Conservation (phyloP, 2,329 filamentous ascomycete genomes). For the Hirsutella minnesotensis region DNA sequence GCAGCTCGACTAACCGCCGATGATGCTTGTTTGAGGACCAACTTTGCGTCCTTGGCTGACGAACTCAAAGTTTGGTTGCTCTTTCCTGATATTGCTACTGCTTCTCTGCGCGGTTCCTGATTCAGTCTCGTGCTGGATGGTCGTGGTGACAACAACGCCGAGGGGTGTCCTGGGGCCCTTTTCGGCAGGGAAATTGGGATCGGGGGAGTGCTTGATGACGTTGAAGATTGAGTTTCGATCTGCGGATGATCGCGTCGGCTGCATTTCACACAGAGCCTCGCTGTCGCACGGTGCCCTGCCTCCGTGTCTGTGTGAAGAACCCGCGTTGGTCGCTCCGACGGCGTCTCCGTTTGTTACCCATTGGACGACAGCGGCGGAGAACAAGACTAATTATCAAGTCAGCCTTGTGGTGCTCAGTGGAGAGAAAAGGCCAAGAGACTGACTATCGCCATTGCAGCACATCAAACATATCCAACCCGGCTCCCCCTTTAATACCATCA, state of each 20-base stretch:
- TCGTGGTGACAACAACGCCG: background rate
- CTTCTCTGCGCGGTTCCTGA: background rate
- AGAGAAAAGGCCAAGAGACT: conserved; percentile 3
- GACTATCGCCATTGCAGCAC: conserved; percentile 50
- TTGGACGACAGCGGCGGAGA: conserved; percentile 50
- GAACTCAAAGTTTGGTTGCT: background rate
- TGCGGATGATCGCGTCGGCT: background rate
- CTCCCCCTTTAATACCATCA: conserved; percentile 47
- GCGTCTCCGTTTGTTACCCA: conserved; percentile 42
- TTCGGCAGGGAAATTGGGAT: background rate
- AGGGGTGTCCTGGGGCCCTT: background rate
- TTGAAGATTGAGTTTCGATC: background rate
- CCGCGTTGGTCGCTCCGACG: conserved; percentile 18
- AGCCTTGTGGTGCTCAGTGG: background rate
- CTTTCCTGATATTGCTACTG: background rate
- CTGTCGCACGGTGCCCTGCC: background rate
- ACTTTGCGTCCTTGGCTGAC: background rate
- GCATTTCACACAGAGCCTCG: background rate
- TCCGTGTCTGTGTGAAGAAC: conserved; percentile 3
- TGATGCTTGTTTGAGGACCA: background rate
- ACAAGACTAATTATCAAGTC: conserved; percentile 31
- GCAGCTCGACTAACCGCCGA: background rate
- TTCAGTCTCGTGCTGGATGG: background rate
- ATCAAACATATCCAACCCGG: conserved; percentile 55
- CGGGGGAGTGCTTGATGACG: background rate